Percentiles rank a stretch among this genome's conserved stretches.
Evolutionary conservation across 148 eudicot genomes (phyloP).

Genomic region (Camellia sinensis): DNA sequence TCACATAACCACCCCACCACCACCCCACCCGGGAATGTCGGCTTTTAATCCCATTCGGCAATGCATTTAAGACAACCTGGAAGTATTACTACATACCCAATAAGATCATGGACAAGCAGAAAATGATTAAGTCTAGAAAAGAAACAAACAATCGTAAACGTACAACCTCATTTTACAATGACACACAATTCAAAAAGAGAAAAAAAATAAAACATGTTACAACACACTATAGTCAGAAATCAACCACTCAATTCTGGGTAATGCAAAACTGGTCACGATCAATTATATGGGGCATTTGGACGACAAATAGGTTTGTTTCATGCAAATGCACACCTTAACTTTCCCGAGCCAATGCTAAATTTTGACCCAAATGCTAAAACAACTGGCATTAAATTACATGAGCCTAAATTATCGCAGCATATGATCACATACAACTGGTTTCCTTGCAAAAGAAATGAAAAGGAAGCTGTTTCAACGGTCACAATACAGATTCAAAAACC

Average conservation of each 20-base stretch:
- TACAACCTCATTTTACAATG: too few species aligned
- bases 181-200: background rate
- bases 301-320: background rate
- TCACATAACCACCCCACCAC: background rate
- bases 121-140: background rate
- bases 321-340: background rate
- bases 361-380: background rate
- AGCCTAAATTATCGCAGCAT: background rate
- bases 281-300: too few species aligned
- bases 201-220: background rate
- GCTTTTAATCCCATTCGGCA: background rate
- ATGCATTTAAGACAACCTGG: too few species aligned
- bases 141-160: background rate
- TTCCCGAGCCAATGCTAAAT: background rate
- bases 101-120: background rate
- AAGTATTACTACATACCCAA: background rate
- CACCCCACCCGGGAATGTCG: background rate
- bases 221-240: background rate
- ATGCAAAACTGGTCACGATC: background rate
- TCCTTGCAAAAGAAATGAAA: too few species aligned
- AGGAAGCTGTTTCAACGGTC: background rate
- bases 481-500: background rate
- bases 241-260: background rate
- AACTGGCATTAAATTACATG: background rate
- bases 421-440: too few species aligned